These are phyloP conservation scores for Gossypium mustelinum DNA, from an alignment of 345 rosid genomes.

Conservation along the genomic window DNA sequence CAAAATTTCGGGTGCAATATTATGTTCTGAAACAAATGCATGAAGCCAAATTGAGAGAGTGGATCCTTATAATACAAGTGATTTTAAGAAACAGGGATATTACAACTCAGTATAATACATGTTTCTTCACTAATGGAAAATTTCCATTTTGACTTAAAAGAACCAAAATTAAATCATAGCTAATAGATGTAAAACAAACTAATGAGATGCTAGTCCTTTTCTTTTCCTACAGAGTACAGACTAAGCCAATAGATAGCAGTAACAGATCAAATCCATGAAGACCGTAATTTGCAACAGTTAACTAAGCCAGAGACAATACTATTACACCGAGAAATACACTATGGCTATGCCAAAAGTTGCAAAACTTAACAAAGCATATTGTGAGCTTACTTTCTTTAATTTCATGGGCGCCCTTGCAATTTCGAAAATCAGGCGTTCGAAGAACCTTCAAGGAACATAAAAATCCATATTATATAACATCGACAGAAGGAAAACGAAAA, in stretches of 20 bases:
- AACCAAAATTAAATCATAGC: neutral
- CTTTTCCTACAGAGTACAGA: neutral
- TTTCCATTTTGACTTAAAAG: neutral
- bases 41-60: neutral
- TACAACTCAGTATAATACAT: neutral
- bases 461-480: neutral
- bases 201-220: neutral
- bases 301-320: neutral
- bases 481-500: neutral
- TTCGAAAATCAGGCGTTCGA: slow-evolving; percentile 57
- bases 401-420: slow-evolving; percentile 60
- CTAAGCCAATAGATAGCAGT: neutral
- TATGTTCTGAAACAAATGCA: neutral
- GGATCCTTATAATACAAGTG: neutral
- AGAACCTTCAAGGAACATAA: slow-evolving; percentile 41
- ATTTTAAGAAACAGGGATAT: neutral
- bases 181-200: neutral
- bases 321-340: neutral
- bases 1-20: neutral
- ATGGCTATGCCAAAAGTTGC: slow-evolving; percentile 1
- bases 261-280: neutral
- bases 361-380: neutral
- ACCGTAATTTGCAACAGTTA: neutral
- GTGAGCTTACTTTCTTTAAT: slow-evolving; percentile 59
- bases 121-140: neutral